A percentile compares a stretch with the other conserved stretches of the same genome.
Evolutionary conservation across 202 grass and related monocot species (phyloP).

Genomic region (Musa balbisiana): DNA sequence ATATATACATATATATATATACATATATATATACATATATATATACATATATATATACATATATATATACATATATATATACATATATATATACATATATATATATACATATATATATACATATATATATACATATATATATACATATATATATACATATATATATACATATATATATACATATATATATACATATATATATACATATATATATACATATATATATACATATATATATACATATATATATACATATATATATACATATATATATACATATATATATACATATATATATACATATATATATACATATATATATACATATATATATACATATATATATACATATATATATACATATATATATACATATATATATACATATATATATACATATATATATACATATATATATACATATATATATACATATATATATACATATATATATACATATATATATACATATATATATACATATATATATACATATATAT

Average conservation of each 20-base stretch:
- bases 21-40: background rate
- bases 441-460: background rate
- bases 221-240: background rate
- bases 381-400: background rate
- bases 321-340: background rate
- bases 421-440: no score
- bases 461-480: background rate
- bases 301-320: background rate
- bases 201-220: background rate
- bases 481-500: background rate
- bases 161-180: background rate
- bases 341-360: no score
- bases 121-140: background rate
- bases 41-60: background rate
- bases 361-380: background rate
- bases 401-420: background rate
- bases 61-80: background rate
- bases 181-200: background rate
- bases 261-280: background rate
- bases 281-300: no score
- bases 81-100: background rate
- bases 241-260: background rate
- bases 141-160: no score
- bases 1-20: no score
- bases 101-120: background rate